Evolutionary conservation across 805 yeast genomes (phyloP), one percentile per base, ranked within the genome.

Genomic region (Nematodospora valgi): DNA sequence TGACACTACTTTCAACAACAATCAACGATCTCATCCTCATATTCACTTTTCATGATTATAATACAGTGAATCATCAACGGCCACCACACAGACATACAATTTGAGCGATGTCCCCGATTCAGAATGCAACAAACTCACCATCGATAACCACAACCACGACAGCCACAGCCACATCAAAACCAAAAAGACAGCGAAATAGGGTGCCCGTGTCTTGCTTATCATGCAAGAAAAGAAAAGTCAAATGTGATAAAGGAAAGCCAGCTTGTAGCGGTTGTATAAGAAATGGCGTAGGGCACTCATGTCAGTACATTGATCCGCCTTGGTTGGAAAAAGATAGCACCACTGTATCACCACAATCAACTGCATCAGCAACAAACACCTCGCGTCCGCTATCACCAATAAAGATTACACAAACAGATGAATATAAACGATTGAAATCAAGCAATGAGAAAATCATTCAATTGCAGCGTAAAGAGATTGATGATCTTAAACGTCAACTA

Each of bases 141-240:
- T 20, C 16, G 6, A n/a, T 17, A 21, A 18, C 27, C 17, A 20
- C 18, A 31, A 31, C 11, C n/a, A n/a, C n/a, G n/a, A n/a, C n/a
- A n/a, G n/a, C n/a, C n/a, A n/a, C n/a, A n/a, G n/a, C n/a, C n/a
- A n/a, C n/a, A n/a, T n/a, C n/a, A n/a, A 40, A 31, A 21, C 42
- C 36, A 11, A 43, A 40, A 36, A 44, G 43, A 30, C 49, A 54
- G 34, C 48, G 72, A 28, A 54, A 56, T 29, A 47, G 72, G 18
- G 68, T 60, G 1, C 72, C 73, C 3, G 46, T 65, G 11, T 51
- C 68, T 20, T 67, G 73, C 40, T 48, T 62, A 27, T 59, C 59
- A 34, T 67, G 73, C 43, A 56, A 65, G 38, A 55, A 56, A 29
- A 41, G 73, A 10, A 66, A 66, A 45, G 73, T 67, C 45, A 64